Evolutionary conservation across 192 early-diverging fungal genomes (phyloP).

Genomic region (Geosiphon pyriformis): DNA sequence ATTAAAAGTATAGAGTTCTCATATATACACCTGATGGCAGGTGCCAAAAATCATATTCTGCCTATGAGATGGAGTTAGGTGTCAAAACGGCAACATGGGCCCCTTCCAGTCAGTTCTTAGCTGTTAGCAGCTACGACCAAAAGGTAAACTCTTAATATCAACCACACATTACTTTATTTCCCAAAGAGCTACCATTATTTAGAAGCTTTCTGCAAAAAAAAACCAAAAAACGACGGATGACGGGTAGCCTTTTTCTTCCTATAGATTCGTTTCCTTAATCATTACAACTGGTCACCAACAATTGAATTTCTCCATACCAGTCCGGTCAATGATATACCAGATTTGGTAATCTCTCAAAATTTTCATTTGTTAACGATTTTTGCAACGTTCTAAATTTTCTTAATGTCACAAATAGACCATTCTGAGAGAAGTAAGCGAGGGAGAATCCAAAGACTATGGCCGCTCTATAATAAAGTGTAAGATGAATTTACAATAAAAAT

Average conservation of each 20-base stretch:
- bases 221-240: background rate
- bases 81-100: conserved; percentile 74
- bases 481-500: too few relatives aligned
- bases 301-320: conserved; percentile 57
- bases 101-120: conserved; percentile 68
- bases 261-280: conserved; percentile 63
- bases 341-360: conserved; percentile 28
- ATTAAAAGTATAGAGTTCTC: conserved; percentile 56
- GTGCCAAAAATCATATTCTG: conserved; percentile 37
- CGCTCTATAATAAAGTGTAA: conserved; percentile 37
- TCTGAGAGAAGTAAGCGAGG: conserved; percentile 26
- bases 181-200: too few relatives aligned
- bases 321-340: conserved; percentile 28
- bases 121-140: conserved; percentile 82
- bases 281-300: conserved; percentile 65
- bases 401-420: background rate
- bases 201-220: background rate
- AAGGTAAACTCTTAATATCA: conserved; percentile 47
- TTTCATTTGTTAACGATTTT: background rate
- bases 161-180: too few relatives aligned
- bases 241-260: conserved; percentile 10
- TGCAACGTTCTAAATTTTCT: background rate
- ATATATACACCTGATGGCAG: conserved; percentile 69
- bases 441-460: conserved; percentile 15
- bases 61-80: conserved; percentile 63